Evolutionary conservation across 2,329 filamentous ascomycete species (phyloP).

Genomic region (Fusarium sp.): DNA sequence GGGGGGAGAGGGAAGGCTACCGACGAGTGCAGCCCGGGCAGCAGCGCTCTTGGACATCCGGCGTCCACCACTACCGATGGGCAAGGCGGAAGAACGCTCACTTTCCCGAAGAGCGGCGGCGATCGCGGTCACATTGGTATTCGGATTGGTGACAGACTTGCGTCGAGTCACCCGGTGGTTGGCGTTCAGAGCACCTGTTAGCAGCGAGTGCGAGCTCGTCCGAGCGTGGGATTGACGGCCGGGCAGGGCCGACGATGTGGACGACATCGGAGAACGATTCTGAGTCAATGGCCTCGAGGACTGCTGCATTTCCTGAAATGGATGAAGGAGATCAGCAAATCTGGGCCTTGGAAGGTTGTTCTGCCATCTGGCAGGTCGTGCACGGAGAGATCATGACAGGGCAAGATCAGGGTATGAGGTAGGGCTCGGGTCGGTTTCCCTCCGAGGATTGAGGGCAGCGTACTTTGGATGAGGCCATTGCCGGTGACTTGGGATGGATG

Average conservation of each 20-base stretch:
- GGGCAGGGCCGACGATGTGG: constrained; percentile 66
- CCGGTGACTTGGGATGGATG: constrained; percentile 49
- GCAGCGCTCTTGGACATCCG: constrained; percentile 74
- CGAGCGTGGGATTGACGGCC: constrained; percentile 73
- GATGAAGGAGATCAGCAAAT: constrained; percentile 47
- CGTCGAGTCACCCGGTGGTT: constrained; percentile 89
- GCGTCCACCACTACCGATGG: constrained; percentile 65
- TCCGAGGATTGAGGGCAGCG: constrained; percentile 40
- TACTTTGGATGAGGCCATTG: constrained; percentile 73
- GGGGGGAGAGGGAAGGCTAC: constrained; percentile 70
- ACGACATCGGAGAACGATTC: constrained; percentile 67
- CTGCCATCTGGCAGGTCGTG: constrained; percentile 44
- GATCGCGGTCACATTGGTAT: constrained; percentile 77
- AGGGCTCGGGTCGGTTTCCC: constrained; percentile 35
- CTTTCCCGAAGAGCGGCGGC: constrained; percentile 78
- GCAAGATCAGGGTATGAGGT: constrained; percentile 15
- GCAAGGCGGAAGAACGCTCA: constrained; percentile 63
- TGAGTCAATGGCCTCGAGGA: constrained; percentile 74
- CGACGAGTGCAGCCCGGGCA: constrained; percentile 61
- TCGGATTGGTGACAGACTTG: constrained; percentile 87
- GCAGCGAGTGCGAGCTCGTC: constrained; percentile 83
- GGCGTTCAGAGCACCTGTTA: constrained; percentile 78
- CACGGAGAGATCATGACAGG: constrained; percentile 37
- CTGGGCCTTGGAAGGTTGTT: constrained; percentile 44
- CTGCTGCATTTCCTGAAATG: constrained; percentile 68